Evolutionary conservation across 2,329 filamentous ascomycete species (phyloP), one percentile per base, ranked within the genome.

Genomic region (Neonectria faginata): DNA sequence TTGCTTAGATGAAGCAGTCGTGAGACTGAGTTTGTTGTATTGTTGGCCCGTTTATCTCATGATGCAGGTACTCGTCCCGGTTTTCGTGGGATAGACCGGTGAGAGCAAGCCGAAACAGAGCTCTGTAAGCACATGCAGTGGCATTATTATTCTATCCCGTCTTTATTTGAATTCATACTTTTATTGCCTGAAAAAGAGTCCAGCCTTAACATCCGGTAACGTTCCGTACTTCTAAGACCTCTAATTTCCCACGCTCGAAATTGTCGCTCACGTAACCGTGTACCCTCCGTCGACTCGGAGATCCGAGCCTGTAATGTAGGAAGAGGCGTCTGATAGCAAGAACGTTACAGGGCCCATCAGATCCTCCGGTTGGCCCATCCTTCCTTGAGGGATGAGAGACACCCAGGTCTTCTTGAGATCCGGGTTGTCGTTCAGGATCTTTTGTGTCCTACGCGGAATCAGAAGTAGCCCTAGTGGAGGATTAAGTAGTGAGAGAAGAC

Each of bases 371-470:
- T 89, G 86, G 16, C 95, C 95, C 93, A 98, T 97, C 81, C 95
- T 94, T 60, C 94, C 95, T 74, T 93, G 89, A 0, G 95, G 95
- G 66, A 97, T 97, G 51, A 97, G 85, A 3, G 91, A 94, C 3
- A 90, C 95, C 95, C 95, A 98, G 78, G 95, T 91, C 76, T 90
- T 86, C 78, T 93, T 91, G 16, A 98, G 87, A 52, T 96, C 93
- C n/a, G 94, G 94, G 78, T 97, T 97, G 64, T 97, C 93, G 67
- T 95, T 92, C n/a, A 97, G 86, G 70, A 98, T 97, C 83, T 97
- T 97, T 82, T 94, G 89, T 27, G 94, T 97, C 59, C 92, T 96
- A 11, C 14, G 7, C 1, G 1, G 0, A 16, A 42, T 57, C 14
- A 68, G 50, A 39, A 20, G 44, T n/a, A 4, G 16, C 5, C 7